A percentile compares a stretch with the other conserved stretches of the same genome.
phyloP scores from a whole-genome alignment of 148 eudicot species.

The Camellia japonica region DNA sequence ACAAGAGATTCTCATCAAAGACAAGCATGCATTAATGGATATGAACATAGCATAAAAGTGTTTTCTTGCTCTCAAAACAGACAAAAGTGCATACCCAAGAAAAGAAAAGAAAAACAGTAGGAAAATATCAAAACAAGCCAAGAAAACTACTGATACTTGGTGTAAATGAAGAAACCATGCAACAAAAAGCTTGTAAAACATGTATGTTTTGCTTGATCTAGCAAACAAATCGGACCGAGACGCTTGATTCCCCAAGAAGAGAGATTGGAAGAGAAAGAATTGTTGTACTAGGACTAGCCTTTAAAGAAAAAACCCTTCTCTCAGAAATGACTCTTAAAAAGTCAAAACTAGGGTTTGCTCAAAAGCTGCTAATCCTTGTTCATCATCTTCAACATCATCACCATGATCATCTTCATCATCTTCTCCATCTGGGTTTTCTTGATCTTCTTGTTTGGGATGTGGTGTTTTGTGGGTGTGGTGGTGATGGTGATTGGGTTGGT shows the following conservation, averaged over 20 bases:
- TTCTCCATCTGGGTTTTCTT: conserved; percentile 1
- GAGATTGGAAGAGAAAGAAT: not conserved
- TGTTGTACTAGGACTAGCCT: not conserved
- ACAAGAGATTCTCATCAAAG: not conserved
- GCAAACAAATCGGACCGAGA: conserved; percentile 26
- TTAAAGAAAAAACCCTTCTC: not conserved
- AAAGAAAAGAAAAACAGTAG: not conserved
- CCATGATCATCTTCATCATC: not conserved
- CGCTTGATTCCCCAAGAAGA: conserved; percentile 24
- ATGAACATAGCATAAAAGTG: conserved; percentile 8
- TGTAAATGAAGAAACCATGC: not conserved
- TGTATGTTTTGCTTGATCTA: conserved; percentile 18
- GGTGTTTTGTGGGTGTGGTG: not conserved
- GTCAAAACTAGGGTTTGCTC: conserved; percentile 1
- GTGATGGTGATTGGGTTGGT: conserved; percentile 9
- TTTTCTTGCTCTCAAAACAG: not conserved
- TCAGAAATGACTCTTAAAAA: not conserved
- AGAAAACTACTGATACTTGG: not conserved
- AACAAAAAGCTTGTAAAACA: conserved; percentile 2
- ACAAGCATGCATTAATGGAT: conserved; percentile 3
- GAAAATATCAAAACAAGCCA: not conserved
- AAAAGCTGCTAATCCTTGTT: not conserved
- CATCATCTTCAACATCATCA: not conserved
- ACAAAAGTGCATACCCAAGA: not conserved
- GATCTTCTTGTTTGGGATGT: not conserved